Base-by-base conservation (phyloP, 2,329 filamentous ascomycete species). In the Ceratocystis papillata region DNA sequence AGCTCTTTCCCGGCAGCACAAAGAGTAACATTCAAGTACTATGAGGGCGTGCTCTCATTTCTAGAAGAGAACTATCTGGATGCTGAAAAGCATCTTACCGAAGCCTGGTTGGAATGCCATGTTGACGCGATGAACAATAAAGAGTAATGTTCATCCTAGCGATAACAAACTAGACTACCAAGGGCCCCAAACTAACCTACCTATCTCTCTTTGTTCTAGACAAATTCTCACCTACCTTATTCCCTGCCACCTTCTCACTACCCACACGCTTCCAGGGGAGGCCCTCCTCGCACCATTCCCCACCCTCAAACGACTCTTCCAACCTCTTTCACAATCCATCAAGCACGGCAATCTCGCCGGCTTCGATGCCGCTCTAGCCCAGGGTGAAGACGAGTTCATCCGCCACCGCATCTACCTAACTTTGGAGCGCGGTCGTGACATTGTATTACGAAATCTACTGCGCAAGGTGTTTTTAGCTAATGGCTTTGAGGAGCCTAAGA, bases 11-110 rank as follows among this genome's bases (percentile, higher is more conserved):
- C 94, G 1, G 90, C 87, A 73, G 87, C 92, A 2, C 94, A 99
- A 72, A 85, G 90, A 69, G 92, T 96, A 50, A 96, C 93, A 0
- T 99, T 96, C 78, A 93, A 91, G 73, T 99, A 96, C 76, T 97
- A 96, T 73, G 85, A 92, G 70, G 94, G 94, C 10, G 89, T 99
- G 4, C 83, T 99, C n/a, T 83, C 86, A 67, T 99, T 99, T 73
- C 76, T 99, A 4, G 92, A 97, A 69, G 95, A 99, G 74, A 90
- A 96, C 73, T 99, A 99, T 72, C 79, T 81, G 1, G 83, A 89
- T 83, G 89, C 92, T 0, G 90, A 96, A 75, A 83, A 87, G 70
- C 82, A 90, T 73, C 80, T 99, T 22, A 87, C 86, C 1, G 83
- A 87, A 73, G 93, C 94, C 37, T 94, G 89, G 84, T 78, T 81